phyloP scores from a whole-genome alignment of 139 green algal genomes.

The Micractinium conductrix region DNA sequence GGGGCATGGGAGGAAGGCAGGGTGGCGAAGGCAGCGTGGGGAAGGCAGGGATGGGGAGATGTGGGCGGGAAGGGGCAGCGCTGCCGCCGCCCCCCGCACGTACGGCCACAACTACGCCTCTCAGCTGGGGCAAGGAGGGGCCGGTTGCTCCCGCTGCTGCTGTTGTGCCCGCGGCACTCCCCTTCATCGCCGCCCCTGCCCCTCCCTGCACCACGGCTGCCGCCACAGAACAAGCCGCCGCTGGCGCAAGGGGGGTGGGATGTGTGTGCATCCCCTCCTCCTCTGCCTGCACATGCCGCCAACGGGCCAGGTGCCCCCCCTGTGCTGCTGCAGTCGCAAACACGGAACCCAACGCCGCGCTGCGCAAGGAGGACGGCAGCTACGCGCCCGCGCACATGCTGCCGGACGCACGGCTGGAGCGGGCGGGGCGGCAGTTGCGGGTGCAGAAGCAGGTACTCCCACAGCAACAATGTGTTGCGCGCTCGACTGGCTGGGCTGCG shows the following conservation, averaged over 20 bases:
- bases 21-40: no score
- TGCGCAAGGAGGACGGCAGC: conserved; percentile 73
- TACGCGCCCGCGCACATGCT: conserved; percentile 83
- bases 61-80: no score
- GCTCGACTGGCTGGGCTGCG: no score
- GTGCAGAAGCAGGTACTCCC: no score
- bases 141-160: background rate
- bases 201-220: background rate
- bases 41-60: no score
- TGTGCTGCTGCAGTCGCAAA: conserved; percentile 46
- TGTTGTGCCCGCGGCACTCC: background rate
- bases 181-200: background rate
- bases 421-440: conserved; percentile 55
- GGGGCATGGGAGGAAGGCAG: no score
- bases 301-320: no score
- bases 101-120: background rate
- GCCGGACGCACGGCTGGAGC: conserved; percentile 78
- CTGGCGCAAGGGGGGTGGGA: no score
- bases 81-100: background rate
- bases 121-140: background rate
- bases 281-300: no score
- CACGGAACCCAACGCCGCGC: conserved; percentile 80
- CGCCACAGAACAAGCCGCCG: background rate
- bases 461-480: no score
- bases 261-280: no score